Evolutionary conservation across 2,329 filamentous ascomycete species (phyloP).

Genomic region (Aaosphaeria pasadenensis): DNA sequence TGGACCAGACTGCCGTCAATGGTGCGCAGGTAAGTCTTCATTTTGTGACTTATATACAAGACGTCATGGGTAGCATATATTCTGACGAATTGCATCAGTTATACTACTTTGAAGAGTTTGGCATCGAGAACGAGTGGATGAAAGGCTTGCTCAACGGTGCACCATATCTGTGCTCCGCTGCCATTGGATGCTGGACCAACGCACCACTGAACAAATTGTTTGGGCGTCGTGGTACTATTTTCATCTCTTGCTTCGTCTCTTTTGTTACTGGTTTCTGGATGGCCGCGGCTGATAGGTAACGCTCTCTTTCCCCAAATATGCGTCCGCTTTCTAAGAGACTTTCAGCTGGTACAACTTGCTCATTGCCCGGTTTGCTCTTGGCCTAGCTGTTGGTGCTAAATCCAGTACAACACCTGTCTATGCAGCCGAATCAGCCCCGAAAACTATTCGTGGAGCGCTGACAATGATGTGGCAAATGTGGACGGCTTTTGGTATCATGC

Average conservation of each 20-base stretch:
- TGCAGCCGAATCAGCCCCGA: conserved; percentile 48
- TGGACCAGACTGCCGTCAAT: conserved; percentile 34
- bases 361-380: conserved; percentile 28
- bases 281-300: conserved; percentile 23
- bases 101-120: conserved; percentile 28
- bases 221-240: conserved; percentile 31
- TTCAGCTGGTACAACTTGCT: conserved; percentile 28
- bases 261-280: conserved; percentile 32
- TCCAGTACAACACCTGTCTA: conserved; percentile 46
- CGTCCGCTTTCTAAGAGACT: conserved; percentile 12
- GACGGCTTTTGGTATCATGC: conserved; percentile 32
- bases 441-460: conserved; percentile 48
- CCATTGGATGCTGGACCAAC: conserved; percentile 41
- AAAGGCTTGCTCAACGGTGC: conserved; percentile 28
- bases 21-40: conserved; percentile 21
- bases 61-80: not conserved
- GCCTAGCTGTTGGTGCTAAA: conserved; percentile 32
- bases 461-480: conserved; percentile 55
- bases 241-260: conserved; percentile 31
- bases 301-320: too few relatives aligned
- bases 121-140: conserved; percentile 25
- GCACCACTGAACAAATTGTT: conserved; percentile 30
- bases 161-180: conserved; percentile 29
- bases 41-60: not conserved
- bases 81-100: conserved; percentile 10